Percentiles rank a stretch among this genome's conserved stretches.
Evolutionary conservation across 1,284 basidiomycete species (phyloP).

Genomic region (Ceratobasidium sp.): DNA sequence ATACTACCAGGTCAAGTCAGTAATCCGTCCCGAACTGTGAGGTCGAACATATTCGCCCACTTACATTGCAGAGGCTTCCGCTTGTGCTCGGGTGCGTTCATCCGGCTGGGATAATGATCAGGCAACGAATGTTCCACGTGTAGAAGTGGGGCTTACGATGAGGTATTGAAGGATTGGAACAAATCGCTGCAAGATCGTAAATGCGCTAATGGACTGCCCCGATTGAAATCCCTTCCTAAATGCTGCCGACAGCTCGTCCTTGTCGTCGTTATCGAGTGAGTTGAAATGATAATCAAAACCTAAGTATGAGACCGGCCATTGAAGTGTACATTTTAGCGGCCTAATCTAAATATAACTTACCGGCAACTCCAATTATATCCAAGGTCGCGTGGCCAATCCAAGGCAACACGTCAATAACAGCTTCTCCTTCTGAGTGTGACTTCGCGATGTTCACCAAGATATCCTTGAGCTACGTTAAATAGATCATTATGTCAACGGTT

Average conservation of each 20-base stretch:
- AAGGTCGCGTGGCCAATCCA: slow-evolving; percentile 44
- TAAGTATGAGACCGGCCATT: slow-evolving; percentile 41
- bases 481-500: neutral
- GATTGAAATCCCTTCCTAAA: slow-evolving; percentile 6
- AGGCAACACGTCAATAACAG: slow-evolving; percentile 31
- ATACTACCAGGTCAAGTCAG: slow-evolving; percentile 52
- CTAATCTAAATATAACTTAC: slow-evolving; percentile 49
- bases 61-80: slow-evolving; percentile 14
- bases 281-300: slow-evolving; percentile 58
- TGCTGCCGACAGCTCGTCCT: slow-evolving; percentile 7
- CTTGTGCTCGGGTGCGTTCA: slow-evolving; percentile 13
- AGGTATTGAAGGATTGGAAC: neutral
- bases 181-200: neutral
- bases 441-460: slow-evolving; percentile 7
- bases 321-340: slow-evolving; percentile 56
- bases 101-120: neutral
- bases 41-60: neutral
- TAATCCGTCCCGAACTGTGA: slow-evolving; percentile 46
- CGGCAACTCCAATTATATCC: too few species aligned
- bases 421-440: neutral
- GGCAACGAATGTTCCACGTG: neutral
- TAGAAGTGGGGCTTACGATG: neutral
- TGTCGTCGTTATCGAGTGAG: slow-evolving; percentile 47
- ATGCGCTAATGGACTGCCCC: slow-evolving; percentile 50
- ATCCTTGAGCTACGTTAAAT: slow-evolving; percentile 31